Base-by-base conservation (phyloP, 2,329 filamentous ascomycete species). In the Trichothecium roseum region DNA sequence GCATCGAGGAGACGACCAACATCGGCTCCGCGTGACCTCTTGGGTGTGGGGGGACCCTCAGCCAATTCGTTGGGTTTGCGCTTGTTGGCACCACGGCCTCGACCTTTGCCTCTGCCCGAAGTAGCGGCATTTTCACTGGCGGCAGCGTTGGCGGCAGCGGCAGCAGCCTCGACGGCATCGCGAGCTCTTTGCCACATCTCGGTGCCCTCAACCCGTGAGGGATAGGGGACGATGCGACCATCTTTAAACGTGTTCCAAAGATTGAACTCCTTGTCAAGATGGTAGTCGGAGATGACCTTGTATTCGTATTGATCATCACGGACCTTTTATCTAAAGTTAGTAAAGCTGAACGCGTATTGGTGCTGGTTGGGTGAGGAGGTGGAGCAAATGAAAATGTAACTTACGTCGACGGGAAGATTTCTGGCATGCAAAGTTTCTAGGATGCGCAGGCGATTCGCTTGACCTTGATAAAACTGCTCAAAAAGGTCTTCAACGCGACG, bases 11-110 rank as follows among this genome's bases (percentile, higher is more conserved):
- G 44, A 18, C 45, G 42, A 20, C 33, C 41, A 15, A 59, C 55
- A 8, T 53, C 51, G 29, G 56, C 44, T 29, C 50, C 49, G 36
- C 58, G 54, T 15, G 53, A 54, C 39, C 64, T 64, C 56, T 75
- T 75, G 18, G 64, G 56, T 2, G 62, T 61, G 1, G 66, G 64
- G 42, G 69, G 64, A 16, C 61, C 63, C 15, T 72, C 69, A 2
- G 59, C 60, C 40, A 68, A 64, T 18, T 63, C 65, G 12, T 62
- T 64, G 5, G 69, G 63, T 46, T 64, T 71, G 17, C 71, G 65
- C 55, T 74, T 76, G 40, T 47, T 52, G 36, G 47, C 49, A 24
- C 49, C 55, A 32, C 48, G 57, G 31, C 45, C 58, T 46, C 44
- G 51, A 35, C 51, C 59, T 51, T 48, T 53, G 46, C 39, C 50